Evolutionary conservation across 1,284 basidiomycete genomes (phyloP), one percentile per base, ranked within the genome.

Genomic region (Earliella scabrosa): DNA sequence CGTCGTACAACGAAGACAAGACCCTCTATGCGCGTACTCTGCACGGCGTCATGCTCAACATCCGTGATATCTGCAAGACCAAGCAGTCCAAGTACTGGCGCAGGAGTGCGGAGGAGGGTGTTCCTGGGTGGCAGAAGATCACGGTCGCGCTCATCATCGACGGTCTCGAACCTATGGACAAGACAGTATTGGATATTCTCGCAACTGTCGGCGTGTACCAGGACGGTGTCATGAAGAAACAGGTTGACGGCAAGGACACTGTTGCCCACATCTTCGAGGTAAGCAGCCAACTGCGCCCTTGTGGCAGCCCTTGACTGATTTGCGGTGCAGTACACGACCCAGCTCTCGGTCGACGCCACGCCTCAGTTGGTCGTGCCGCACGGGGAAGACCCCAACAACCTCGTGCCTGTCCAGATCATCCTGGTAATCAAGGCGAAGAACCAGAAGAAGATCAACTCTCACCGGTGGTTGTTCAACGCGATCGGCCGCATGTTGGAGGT

Each of bases 381-480:
- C 66, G 84, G 87, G 14, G 90, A 93, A 27, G 93, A 95, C 67
- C 85, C 90, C 11, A 92, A 93, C 73, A 98, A 98, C 72, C 73
- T 98, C 21, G 90, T 98, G 1, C 97, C 97, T 0, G 95, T 98
- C 2, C 95, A 97, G 71, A 92, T 98, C 65, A 97, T 98, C 62
- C 86, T 98, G 61, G 89, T 95, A 54, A 78, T 98, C 64, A 98
- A 98, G 76, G 94, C 95, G 32, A 94, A 97, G 78, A 98, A 98
- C 74, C 90, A 95, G 69, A 97, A 97, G 81, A 97, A 97, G 80
- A 97, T 97, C 77, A 97, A 97, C 69, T 94, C 90, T 59, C 94
- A 96, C 73, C 87, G 97, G 47, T 99, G 97, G 97, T 81, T 99
- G 29, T 99, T 99, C 82, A 98, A 98, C 67, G 97, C 94, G 7